Conservation (phyloP, 1,139 yeast species). For the Diutina neorugosa region DNA sequence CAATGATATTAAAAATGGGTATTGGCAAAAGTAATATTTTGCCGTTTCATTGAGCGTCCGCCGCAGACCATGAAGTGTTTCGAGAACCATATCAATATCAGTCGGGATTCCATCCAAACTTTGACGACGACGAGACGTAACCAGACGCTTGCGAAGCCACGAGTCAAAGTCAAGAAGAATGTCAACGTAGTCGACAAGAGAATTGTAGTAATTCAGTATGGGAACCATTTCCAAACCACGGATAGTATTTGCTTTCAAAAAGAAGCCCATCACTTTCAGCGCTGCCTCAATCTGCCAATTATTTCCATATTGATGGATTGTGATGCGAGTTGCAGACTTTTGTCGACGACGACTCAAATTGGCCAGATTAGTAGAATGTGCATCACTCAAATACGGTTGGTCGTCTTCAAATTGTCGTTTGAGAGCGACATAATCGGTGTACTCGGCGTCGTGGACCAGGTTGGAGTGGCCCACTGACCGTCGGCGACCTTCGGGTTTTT, state of each 20-base stretch:
- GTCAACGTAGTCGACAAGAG: constrained; percentile 70
- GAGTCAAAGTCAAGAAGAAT: constrained; percentile 68
- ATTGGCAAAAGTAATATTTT: constrained; percentile 59
- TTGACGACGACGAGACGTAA: neutral
- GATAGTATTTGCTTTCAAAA: constrained; percentile 40
- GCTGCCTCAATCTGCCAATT: constrained; percentile 77
- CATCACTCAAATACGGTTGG: neutral
- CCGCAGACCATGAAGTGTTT: constrained; percentile 10
- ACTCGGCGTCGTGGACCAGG: constrained; percentile 8
- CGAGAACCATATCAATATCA: constrained; percentile 21
- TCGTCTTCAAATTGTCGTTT: constrained; percentile 11
- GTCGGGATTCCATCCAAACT: constrained; percentile 17
- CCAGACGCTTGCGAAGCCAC: constrained; percentile 47
- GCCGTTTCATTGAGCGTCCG: constrained; percentile 7
- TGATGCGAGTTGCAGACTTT: constrained; percentile 31
- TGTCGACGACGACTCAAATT: neutral
- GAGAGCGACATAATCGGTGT: constrained; percentile 9
- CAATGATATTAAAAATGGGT: constrained; percentile 69
- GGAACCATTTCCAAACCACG: constrained; percentile 25
- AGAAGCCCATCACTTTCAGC: constrained; percentile 41
- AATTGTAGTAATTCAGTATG: constrained; percentile 57
- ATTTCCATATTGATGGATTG: constrained; percentile 52
- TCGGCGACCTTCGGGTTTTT: constrained; percentile 14
- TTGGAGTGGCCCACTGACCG: neutral
- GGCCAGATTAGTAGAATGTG: neutral